A percentile compares a stretch with the other conserved stretches of the same genome.
These are phyloP conservation scores for Sonneratia alba DNA, from an alignment of 345 rosid species.

Conservation along the genomic window DNA sequence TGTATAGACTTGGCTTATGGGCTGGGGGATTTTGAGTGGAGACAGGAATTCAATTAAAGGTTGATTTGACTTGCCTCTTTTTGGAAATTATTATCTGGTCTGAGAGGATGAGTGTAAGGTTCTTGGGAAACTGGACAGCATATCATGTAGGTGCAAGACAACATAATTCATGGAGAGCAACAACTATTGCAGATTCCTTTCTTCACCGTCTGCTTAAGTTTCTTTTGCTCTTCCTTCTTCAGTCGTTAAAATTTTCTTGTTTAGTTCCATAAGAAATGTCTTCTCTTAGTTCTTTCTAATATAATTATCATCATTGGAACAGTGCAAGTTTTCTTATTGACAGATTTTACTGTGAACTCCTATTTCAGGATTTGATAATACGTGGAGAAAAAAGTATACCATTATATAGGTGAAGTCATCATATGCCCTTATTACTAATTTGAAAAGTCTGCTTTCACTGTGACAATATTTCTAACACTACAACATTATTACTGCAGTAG, in stretches of 20 bases:
- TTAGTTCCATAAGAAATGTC: neutral
- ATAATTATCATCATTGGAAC: neutral
- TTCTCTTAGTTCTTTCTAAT: neutral
- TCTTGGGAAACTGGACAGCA: neutral
- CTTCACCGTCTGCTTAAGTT: neutral
- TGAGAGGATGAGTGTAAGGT: neutral
- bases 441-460: slow-evolving; percentile 5
- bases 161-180: neutral
- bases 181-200: neutral
- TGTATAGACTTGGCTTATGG: neutral
- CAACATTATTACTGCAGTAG: slow-evolving; percentile 56
- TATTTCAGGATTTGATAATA: slow-evolving; percentile 64
- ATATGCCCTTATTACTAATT: slow-evolving; percentile 4
- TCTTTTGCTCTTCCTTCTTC: neutral
- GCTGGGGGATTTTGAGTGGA: neutral
- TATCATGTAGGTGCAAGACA: neutral
- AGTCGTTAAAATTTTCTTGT: neutral
- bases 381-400: slow-evolving; percentile 86
- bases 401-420: slow-evolving; percentile 67
- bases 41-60: neutral
- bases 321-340: neutral
- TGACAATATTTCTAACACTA: slow-evolving; percentile 19
- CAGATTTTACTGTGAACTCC: neutral
- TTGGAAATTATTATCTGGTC: neutral
- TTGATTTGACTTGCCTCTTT: neutral